Conservation (phyloP, 176 grass and related monocot species). For the Rhynchospora breviuscula region DNA sequence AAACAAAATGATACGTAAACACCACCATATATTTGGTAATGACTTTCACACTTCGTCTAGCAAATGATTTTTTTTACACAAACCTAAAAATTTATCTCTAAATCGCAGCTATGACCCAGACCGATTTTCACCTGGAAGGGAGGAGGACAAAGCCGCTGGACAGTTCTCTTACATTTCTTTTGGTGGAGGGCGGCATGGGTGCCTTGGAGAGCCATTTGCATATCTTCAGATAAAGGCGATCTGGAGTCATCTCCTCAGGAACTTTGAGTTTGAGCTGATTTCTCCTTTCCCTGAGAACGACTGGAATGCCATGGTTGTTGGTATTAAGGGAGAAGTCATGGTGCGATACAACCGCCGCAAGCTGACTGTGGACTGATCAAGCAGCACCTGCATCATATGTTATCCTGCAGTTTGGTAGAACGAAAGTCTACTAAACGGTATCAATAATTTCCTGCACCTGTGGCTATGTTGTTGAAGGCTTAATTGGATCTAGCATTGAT, state of each 20-base stretch:
- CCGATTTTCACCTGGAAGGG: conserved; percentile 60
- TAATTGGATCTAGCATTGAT: conserved; percentile 15
- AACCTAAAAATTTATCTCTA: neutral
- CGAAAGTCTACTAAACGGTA: neutral
- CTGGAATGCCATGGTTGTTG: conserved; percentile 95
- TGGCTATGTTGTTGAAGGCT: neutral
- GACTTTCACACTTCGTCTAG: neutral
- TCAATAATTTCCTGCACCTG: conserved; percentile 7
- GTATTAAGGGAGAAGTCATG: conserved; percentile 87
- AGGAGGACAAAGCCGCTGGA: conserved; percentile 85
- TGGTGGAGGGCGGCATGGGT: conserved; percentile 77
- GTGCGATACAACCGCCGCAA: conserved; percentile 74
- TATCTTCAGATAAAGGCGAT: conserved; percentile 97
- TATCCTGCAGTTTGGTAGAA: neutral
- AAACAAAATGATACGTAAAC: neutral
- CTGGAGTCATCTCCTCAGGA: conserved; percentile 85
- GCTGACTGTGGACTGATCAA: conserved; percentile 52
- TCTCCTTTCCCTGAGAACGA: conserved; percentile 84
- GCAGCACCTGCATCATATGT: neutral
- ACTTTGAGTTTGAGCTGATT: conserved; percentile 91
- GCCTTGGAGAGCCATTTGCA: conserved; percentile 84
- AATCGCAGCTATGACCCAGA: conserved; percentile 57
- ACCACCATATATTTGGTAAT: neutral
- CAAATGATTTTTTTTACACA: neutral
- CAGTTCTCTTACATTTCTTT: conserved; percentile 96